phyloP scores from a whole-genome alignment of 345 rosid genomes.

The Syzygium grande region DNA sequence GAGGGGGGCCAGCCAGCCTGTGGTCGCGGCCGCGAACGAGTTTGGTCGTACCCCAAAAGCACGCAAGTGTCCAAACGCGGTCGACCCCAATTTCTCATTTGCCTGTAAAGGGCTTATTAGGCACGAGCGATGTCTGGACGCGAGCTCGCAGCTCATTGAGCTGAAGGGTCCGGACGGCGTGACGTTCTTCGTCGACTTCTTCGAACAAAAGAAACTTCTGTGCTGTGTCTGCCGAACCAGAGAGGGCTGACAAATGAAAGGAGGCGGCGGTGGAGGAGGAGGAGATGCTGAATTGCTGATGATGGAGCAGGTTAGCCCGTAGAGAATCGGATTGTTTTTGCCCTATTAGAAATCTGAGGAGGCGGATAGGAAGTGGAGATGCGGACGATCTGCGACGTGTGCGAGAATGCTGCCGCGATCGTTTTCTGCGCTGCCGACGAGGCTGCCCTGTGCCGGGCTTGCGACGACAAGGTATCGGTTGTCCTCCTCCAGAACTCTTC shows the following conservation, averaged over 20 bases:
- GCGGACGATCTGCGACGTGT: conserved; percentile 77
- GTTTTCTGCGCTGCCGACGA: conserved; percentile 87
- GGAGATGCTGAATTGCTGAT: background rate
- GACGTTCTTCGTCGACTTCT: background rate
- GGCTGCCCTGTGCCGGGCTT: conserved; percentile 75
- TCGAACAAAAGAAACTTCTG: background rate
- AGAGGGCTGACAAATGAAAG: background rate
- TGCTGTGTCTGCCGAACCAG: background rate
- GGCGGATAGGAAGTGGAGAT: conserved; percentile 19
- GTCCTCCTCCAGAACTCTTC: background rate
- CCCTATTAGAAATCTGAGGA: conserved; percentile 20
- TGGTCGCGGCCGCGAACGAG: background rate
- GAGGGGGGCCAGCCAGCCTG: background rate
- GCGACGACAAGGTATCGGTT: conserved; percentile 52
- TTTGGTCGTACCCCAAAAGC: background rate
- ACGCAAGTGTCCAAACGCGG: background rate
- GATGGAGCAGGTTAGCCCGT: background rate
- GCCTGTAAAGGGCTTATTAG: background rate
- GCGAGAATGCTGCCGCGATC: conserved; percentile 74
- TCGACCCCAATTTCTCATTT: background rate
- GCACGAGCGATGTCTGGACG: background rate
- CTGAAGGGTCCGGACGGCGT: background rate
- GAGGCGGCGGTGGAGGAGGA: background rate
- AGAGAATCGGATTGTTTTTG: background rate
- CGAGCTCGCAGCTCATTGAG: background rate